Evolutionary conservation across 805 yeast species (phyloP).

Genomic region (Wickerhamiella lipophila): DNA sequence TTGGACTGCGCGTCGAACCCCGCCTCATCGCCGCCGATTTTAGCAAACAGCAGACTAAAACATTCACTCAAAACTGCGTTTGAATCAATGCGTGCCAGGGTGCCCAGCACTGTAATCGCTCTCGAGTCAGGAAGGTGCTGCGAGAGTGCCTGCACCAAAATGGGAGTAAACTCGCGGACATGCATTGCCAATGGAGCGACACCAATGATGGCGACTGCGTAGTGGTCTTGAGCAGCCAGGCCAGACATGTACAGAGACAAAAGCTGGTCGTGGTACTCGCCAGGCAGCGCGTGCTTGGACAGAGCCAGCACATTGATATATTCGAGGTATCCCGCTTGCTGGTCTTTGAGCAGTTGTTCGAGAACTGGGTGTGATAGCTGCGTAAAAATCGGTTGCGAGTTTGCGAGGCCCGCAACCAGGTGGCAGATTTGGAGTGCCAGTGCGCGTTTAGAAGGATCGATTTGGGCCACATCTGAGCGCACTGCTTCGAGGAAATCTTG

Average conservation of each 20-base stretch:
- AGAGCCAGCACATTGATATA: conserved; percentile 23
- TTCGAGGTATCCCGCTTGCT: conserved; percentile 1
- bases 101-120: conserved; percentile 44
- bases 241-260: conserved; percentile 51
- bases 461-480: background rate
- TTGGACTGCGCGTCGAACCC: conserved; percentile 25
- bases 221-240: conserved; percentile 54
- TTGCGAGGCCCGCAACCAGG: conserved; percentile 12
- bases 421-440: conserved; percentile 13
- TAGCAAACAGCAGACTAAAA: conserved; percentile 39
- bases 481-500: conserved; percentile 30
- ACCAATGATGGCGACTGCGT: conserved; percentile 53
- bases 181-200: conserved; percentile 39
- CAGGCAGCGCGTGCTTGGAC: conserved; percentile 25
- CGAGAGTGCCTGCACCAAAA: conserved; percentile 15
- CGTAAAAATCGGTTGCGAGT: background rate
- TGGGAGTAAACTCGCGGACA: conserved; percentile 21
- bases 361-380: conserved; percentile 27
- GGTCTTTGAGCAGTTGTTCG: conserved; percentile 23
- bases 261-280: conserved; percentile 45
- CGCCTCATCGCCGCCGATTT: conserved; percentile 44
- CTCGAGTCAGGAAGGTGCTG: conserved; percentile 34
- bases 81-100: conserved; percentile 32
- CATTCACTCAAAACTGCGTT: conserved; percentile 38
- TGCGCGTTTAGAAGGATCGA: conserved; percentile 7